These are phyloP conservation scores for Phytopythium aichiense DNA, from an alignment of 352 stramenopile genomes.

Conservation along the genomic window DNA sequence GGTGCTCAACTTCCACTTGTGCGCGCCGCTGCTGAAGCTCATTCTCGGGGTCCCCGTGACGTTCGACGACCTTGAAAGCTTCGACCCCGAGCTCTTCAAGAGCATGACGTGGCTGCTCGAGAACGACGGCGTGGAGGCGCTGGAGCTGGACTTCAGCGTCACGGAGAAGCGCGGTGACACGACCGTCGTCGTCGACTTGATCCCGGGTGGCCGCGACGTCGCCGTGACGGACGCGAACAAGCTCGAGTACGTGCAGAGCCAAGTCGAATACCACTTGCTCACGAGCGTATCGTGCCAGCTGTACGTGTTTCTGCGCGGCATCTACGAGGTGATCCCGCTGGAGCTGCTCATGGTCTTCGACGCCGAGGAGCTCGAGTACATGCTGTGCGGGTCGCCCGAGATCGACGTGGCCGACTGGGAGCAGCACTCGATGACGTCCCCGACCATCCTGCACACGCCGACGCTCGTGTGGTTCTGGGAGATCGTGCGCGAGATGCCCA, in stretches of 20 bases:
- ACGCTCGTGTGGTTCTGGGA: conserved; percentile 50
- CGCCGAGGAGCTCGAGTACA: conserved; percentile 94
- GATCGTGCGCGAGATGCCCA: conserved; percentile 88
- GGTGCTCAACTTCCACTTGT: conserved; percentile 93
- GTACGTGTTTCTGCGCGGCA: conserved; percentile 89
- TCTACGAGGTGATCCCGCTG: conserved; percentile 96
- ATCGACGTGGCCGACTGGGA: conserved; percentile 96
- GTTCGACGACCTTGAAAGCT: conserved; percentile 91
- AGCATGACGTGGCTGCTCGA: conserved; percentile 68
- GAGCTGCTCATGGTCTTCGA: conserved; percentile 94
- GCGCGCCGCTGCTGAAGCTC: conserved; percentile 96
- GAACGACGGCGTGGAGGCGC: conserved; percentile 44
- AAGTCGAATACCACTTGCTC: conserved; percentile 93
- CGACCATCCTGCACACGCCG: conserved; percentile 29
- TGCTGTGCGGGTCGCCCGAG: conserved; percentile 92
- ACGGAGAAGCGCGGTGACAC: conserved; percentile 23
- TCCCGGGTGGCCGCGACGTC: conserved; percentile 52
- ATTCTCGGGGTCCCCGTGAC: conserved; percentile 93
- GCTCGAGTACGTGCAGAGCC: conserved; percentile 90
- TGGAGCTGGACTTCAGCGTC: conserved; percentile 65
- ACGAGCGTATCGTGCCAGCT: conserved; percentile 90
- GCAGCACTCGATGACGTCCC: conserved; percentile 59
- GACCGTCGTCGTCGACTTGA: conserved; percentile 45
- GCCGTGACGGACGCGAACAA: conserved; percentile 96
- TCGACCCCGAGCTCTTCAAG: conserved; percentile 55